phyloP scores from a whole-genome alignment of 306 rosid species.

The Glycyrrhiza uralensis region DNA sequence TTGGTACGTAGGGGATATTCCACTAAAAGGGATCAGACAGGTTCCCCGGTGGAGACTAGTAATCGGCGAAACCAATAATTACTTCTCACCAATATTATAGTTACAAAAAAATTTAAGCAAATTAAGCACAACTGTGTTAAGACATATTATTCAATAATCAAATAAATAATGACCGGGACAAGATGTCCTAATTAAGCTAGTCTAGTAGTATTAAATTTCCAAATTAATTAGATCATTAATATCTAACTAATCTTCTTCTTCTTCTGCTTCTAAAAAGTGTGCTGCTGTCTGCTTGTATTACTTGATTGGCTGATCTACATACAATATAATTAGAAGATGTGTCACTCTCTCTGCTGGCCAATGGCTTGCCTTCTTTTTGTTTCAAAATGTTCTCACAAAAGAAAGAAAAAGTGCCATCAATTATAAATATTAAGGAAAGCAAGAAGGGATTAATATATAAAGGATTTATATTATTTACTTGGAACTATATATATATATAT shows the following conservation, averaged over 20 bases:
- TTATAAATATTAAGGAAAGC: constrained; percentile 4
- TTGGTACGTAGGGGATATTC: no score
- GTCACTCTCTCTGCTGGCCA: constrained; percentile 2
- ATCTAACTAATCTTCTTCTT: not conserved
- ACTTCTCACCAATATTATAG: no score
- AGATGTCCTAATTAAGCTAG: not conserved
- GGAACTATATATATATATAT: not conserved
- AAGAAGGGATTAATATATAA: not conserved
- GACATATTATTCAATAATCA: not conserved
- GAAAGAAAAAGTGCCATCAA: constrained; percentile 31
- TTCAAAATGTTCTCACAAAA: constrained; percentile 22
- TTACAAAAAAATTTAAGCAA: no score
- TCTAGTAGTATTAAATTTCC: not conserved
- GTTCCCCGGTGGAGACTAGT: no score
- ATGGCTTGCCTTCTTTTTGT: constrained; percentile 9
- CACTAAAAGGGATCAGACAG: no score
- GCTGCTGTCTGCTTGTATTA: constrained; percentile 3
- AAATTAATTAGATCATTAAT: not conserved
- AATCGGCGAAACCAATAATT: no score
- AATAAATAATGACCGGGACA: not conserved
- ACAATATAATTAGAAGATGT: not conserved
- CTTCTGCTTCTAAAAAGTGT: constrained; percentile 29
- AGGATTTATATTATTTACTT: constrained; percentile 18
- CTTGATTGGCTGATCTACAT: constrained; percentile 22
- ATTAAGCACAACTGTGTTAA: not conserved